Evolutionary conservation across 345 rosid genomes (phyloP).

Genomic region (Syzygium grande): DNA sequence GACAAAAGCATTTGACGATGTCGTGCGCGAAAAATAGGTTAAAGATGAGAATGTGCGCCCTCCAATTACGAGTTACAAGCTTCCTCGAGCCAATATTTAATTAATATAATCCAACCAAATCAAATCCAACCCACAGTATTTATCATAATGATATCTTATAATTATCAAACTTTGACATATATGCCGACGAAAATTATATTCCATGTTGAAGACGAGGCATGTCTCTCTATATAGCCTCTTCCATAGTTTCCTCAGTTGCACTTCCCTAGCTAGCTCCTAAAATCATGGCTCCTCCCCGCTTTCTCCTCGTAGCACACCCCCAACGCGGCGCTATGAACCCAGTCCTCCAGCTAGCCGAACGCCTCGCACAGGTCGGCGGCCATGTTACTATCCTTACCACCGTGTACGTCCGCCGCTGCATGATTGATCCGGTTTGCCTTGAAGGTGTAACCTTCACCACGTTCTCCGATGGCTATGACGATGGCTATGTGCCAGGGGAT

Average conservation of each 20-base stretch:
- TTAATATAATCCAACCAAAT: no score
- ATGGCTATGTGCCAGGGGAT: constrained; percentile 19
- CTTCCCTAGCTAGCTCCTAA: not conserved
- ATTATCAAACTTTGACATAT: no score
- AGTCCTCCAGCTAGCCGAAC: constrained; percentile 39
- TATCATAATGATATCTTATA: no score
- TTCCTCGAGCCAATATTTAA: not conserved
- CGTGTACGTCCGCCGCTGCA: constrained; percentile 27
- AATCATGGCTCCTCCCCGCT: constrained; percentile 6
- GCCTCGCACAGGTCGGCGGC: constrained; percentile 29
- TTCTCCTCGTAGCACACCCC: constrained; percentile 33
- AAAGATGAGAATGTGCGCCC: no score
- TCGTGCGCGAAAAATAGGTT: not conserved
- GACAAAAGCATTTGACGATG: not conserved
- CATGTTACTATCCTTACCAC: constrained; percentile 37
- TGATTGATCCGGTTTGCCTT: constrained; percentile 13
- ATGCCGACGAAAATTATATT: no score
- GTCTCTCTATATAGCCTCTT: no score
- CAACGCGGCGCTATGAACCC: constrained; percentile 65
- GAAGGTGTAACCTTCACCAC: constrained; percentile 23
- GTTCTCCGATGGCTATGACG: constrained; percentile 53
- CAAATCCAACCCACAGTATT: no score
- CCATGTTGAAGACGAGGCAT: no score
- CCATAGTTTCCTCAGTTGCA: not conserved
- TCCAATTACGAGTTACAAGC: not conserved